Conservation (phyloP, 1,284 basidiomycete genomes). For the Trichosporon asahii region DNA sequence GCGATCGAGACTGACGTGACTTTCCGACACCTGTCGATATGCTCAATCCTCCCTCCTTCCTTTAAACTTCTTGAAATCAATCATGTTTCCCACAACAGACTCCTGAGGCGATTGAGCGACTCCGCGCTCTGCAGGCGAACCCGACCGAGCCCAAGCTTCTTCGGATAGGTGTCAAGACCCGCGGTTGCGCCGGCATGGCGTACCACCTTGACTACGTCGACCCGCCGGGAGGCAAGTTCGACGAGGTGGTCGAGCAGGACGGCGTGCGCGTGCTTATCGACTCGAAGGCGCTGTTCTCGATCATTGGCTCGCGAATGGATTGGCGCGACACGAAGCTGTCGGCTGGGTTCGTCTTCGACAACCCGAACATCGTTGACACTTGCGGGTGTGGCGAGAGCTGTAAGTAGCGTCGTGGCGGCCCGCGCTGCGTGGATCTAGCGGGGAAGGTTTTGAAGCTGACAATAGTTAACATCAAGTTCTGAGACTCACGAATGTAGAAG, state of each 20-base stretch:
- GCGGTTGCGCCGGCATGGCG: slow-evolving; percentile 97
- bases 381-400: slow-evolving; percentile 50
- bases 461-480: slow-evolving; percentile 20
- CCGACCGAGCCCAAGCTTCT: slow-evolving; percentile 72
- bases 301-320: slow-evolving; percentile 98
- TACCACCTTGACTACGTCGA: slow-evolving; percentile 98
- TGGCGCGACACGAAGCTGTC: slow-evolving; percentile 91
- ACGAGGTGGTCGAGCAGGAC: slow-evolving; percentile 96
- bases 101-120: slow-evolving; percentile 69
- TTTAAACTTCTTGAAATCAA: background rate
- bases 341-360: slow-evolving; percentile 50
- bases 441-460: background rate
- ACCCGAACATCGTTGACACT: slow-evolving; percentile 49
- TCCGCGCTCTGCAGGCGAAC: slow-evolving; percentile 62
- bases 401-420: background rate
- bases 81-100: slow-evolving; percentile 58
- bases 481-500: background rate
- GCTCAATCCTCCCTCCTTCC: too few species aligned
- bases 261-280: slow-evolving; percentile 93
- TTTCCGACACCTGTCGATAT: too few species aligned
- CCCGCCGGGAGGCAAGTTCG: slow-evolving; percentile 78
- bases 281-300: slow-evolving; percentile 93
- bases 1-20: background rate
- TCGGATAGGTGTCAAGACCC: slow-evolving; percentile 92
- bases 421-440: too few species aligned